phyloP scores from a whole-genome alignment of 140 eudicot genomes.

The Ambrosia hybrid region DNA sequence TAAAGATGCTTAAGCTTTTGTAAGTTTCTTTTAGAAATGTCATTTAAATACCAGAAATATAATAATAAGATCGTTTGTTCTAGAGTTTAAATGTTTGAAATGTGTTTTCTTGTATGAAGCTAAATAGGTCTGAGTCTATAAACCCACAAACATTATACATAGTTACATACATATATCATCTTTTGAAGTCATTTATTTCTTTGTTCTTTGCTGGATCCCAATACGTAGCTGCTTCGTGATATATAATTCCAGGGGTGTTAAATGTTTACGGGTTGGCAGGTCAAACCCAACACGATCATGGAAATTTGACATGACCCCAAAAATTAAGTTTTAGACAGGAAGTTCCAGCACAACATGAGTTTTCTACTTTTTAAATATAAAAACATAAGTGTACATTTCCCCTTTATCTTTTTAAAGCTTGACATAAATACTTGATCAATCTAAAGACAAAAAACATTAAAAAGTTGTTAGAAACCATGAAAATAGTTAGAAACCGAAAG shows the following conservation, averaged over 20 bases:
- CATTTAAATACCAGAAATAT: background rate
- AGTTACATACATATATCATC: background rate
- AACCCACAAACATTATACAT: background rate
- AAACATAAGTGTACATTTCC: too few relatives aligned
- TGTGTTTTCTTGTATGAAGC: slow-evolving; percentile 2
- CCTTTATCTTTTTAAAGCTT: too few relatives aligned
- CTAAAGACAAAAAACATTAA: too few relatives aligned
- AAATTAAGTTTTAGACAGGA: too few relatives aligned
- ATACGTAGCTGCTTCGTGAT: background rate
- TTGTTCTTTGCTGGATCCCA: background rate
- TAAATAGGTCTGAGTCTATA: slow-evolving; percentile 9
- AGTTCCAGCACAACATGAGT: too few relatives aligned
- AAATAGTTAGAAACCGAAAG: background rate
- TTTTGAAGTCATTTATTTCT: background rate
- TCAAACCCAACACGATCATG: too few relatives aligned
- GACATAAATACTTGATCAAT: too few relatives aligned
- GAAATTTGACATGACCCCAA: too few relatives aligned
- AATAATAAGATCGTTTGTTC: background rate
- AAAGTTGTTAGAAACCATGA: background rate
- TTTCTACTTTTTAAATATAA: too few relatives aligned
- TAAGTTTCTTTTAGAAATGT: slow-evolving; percentile 22
- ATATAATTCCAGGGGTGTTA: too few relatives aligned
- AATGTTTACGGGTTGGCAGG: too few relatives aligned
- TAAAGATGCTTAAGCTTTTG: slow-evolving; percentile 68
- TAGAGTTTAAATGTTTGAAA: slow-evolving; percentile 3